phyloP scores from a whole-genome alignment of 306 rosid species.

The Quercus berberidifolia region DNA sequence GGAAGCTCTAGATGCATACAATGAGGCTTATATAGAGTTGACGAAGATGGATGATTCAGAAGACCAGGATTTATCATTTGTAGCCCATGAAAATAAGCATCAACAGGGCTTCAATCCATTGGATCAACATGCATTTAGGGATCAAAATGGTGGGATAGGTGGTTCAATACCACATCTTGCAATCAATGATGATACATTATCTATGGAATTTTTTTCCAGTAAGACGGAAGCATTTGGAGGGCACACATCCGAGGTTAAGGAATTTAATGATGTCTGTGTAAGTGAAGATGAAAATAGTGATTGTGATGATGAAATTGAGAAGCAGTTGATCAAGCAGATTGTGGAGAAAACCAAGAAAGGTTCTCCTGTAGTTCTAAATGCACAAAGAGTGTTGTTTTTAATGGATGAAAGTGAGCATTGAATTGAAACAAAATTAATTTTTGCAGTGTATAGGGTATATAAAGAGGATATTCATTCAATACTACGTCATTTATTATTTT shows the following conservation, averaged over 20 bases:
- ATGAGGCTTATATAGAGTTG: constrained; percentile 55
- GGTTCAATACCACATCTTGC: constrained; percentile 14
- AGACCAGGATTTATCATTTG: constrained; percentile 40
- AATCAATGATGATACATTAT: constrained; percentile 12
- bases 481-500: background rate
- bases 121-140: constrained; percentile 11
- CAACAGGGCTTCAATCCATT: background rate
- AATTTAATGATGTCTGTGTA: constrained; percentile 21
- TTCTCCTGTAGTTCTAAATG: constrained; percentile 63
- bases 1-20: constrained; percentile 57
- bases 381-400: constrained; percentile 52
- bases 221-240: constrained; percentile 24
- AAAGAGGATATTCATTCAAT: constrained; percentile 4
- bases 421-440: constrained; percentile 15
- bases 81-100: constrained; percentile 21
- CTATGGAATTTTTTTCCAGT: constrained; percentile 20
- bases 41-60: constrained; percentile 43
- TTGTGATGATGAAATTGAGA: constrained; percentile 61
- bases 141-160: constrained; percentile 23
- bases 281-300: constrained; percentile 42
- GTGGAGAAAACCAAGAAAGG: constrained; percentile 79
- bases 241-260: constrained; percentile 23
- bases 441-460: constrained; percentile 29
- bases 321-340: constrained; percentile 64
- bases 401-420: constrained; percentile 40